Conservation (phyloP, 176 grass and related monocot species). For the Elaeis guineensis region DNA sequence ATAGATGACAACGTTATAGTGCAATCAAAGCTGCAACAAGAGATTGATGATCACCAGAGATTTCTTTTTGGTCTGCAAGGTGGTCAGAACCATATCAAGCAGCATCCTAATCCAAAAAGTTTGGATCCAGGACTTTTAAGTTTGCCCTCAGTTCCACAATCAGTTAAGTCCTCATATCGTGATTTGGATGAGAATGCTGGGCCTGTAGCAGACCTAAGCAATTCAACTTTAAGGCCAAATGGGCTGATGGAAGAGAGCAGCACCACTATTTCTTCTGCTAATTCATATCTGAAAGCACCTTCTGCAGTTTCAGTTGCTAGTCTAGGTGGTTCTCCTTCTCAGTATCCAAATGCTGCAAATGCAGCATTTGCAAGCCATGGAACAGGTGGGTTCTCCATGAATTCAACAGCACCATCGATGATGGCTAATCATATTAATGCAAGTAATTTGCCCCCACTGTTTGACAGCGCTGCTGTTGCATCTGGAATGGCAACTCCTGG, state of each 20-base stretch:
- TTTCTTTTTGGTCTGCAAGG: slow-evolving; percentile 15
- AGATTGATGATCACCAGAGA: slow-evolving; percentile 38
- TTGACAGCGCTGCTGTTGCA: slow-evolving; percentile 25
- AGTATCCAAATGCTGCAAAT: slow-evolving; percentile 11
- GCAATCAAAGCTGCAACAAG: slow-evolving; percentile 57
- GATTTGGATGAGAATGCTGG: too few relatives aligned
- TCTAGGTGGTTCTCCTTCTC: slow-evolving; percentile 3
- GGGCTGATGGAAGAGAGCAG: not conserved
- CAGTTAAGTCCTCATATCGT: too few relatives aligned
- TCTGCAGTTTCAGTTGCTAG: too few relatives aligned
- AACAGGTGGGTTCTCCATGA: not conserved
- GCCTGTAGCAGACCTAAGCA: too few relatives aligned
- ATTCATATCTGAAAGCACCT: too few relatives aligned
- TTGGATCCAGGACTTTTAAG: slow-evolving; percentile 14
- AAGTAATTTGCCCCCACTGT: slow-evolving; percentile 37
- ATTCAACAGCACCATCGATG: not conserved
- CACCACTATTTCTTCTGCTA: not conserved
- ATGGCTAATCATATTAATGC: slow-evolving; percentile 34
- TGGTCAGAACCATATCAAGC: slow-evolving; percentile 24
- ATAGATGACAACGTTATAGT: slow-evolving; percentile 29
- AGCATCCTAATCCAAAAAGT: slow-evolving; percentile 34
- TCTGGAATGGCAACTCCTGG: not conserved
- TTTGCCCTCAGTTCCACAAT: too few relatives aligned
- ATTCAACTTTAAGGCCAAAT: too few relatives aligned
- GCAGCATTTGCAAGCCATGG: not conserved